Evolutionary conservation across 2,329 filamentous ascomycete species (phyloP).

Genomic region (Epichloe scottii): DNA sequence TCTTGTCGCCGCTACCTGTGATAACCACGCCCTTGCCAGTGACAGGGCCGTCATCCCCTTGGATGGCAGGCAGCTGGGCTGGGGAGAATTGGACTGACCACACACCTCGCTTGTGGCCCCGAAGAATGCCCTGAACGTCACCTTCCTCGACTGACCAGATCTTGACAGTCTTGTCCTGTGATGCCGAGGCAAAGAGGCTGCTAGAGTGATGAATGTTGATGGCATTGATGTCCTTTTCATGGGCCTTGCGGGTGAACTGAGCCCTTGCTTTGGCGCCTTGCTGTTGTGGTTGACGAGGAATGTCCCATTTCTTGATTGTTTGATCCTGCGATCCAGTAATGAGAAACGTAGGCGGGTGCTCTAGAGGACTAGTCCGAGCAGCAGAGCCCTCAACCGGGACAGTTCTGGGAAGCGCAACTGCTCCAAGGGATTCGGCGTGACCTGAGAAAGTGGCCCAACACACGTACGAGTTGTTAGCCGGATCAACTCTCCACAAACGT

Average conservation of each 20-base stretch:
- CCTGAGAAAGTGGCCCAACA: conserved; percentile 77
- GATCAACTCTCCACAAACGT: conserved; percentile 78
- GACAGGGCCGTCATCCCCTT: conserved; percentile 58
- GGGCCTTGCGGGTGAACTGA: conserved; percentile 81
- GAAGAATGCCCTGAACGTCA: conserved; percentile 79
- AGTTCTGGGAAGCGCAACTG: conserved; percentile 67
- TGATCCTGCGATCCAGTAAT: conserved; percentile 91
- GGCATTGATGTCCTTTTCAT: conserved; percentile 98
- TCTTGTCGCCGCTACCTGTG: conserved; percentile 92
- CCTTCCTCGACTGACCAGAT: conserved; percentile 89
- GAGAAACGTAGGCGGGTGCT: conserved; percentile 70
- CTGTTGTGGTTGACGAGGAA: conserved; percentile 42
- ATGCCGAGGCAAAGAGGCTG: conserved; percentile 86
- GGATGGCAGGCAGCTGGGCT: conserved; percentile 58
- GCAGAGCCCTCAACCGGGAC: conserved; percentile 55
- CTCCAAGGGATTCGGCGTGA: conserved; percentile 87
- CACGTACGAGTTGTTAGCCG: conserved; percentile 58
- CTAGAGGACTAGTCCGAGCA: conserved; percentile 60
- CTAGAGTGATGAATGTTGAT: conserved; percentile 65
- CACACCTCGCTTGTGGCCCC: conserved; percentile 86
- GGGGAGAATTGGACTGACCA: conserved; percentile 93
- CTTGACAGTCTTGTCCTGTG: conserved; percentile 92
- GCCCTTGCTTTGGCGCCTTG: conserved; percentile 43
- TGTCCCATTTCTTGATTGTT: conserved; percentile 90
- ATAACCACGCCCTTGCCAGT: conserved; percentile 72